Percentiles rank a stretch among this genome's conserved stretches.
Conservation (phyloP, 148 eudicot species). For the Suaeda aralocaspica region DNA sequence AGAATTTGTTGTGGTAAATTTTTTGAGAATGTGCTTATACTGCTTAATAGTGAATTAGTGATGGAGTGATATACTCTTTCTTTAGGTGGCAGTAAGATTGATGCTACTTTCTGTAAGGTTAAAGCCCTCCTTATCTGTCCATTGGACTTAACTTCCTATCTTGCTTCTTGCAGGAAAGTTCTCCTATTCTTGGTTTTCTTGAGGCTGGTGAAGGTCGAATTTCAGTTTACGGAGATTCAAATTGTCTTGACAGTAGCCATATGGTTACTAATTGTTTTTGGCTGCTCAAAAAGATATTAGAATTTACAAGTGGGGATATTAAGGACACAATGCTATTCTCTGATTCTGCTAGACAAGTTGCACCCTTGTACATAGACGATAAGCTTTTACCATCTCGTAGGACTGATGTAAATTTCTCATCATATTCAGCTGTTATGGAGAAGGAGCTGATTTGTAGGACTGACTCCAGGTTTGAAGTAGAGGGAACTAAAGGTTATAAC, state of each 20-base stretch:
- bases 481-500: conserved; percentile 85
- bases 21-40: neutral
- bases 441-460: conserved; percentile 74
- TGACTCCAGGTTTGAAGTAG: conserved; percentile 88
- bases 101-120: neutral
- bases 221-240: conserved; percentile 93
- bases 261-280: conserved; percentile 95
- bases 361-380: conserved; percentile 49
- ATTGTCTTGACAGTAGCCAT: conserved; percentile 98
- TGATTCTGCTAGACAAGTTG: conserved; percentile 52
- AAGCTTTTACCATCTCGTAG: conserved; percentile 84
- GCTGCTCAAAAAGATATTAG: conserved; percentile 79
- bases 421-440: conserved; percentile 74
- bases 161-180: conserved; percentile 50
- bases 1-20: neutral
- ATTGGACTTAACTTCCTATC: neutral
- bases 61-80: neutral
- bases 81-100: neutral
- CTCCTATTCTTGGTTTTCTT: conserved; percentile 67
- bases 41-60: neutral
- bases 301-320: conserved; percentile 60
- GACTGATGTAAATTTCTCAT: conserved; percentile 82
- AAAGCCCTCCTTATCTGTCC: neutral
- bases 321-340: conserved; percentile 78
- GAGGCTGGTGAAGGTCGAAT: conserved; percentile 69